Percentiles rank a stretch among this genome's conserved stretches.
Evolutionary conservation across 768 basidiomycete species (phyloP).

Genomic region (Dioszegia hungarica): DNA sequence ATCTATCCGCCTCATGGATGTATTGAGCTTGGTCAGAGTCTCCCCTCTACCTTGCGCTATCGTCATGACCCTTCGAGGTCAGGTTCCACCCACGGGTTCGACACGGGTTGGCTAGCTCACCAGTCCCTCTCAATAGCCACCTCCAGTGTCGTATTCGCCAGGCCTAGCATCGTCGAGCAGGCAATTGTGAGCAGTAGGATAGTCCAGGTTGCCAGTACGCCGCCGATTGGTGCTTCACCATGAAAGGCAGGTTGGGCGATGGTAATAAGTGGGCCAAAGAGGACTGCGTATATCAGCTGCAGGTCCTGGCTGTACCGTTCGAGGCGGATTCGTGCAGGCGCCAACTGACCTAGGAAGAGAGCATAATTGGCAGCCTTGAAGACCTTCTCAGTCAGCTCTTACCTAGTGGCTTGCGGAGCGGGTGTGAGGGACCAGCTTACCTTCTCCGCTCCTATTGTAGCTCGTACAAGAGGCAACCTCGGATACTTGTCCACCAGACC

Average conservation of each 20-base stretch:
- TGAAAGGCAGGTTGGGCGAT: conserved; percentile 23
- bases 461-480: conserved; percentile 30
- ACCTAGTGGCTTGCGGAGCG: too few species aligned
- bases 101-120: conserved; percentile 26
- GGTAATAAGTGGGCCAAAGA: conserved; percentile 18
- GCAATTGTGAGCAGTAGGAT: conserved; percentile 28
- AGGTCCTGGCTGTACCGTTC: background rate
- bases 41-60: conserved; percentile 24
- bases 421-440: too few species aligned
- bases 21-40: conserved; percentile 39
- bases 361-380: conserved; percentile 24
- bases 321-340: background rate
- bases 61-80: conserved; percentile 36
- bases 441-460: conserved; percentile 38
- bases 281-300: conserved; percentile 13
- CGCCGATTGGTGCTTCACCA: conserved; percentile 1
- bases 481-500: conserved; percentile 33
- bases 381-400: background rate
- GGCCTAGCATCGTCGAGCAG: conserved; percentile 21
- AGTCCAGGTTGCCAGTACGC: conserved; percentile 8
- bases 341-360: conserved; percentile 20
- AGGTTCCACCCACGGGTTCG: background rate
- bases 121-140: conserved; percentile 47
- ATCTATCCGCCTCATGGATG: conserved; percentile 40
- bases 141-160: conserved; percentile 37